phyloP scores from a whole-genome alignment of 2,329 filamentous ascomycete genomes.

The Aspergillus felis region DNA sequence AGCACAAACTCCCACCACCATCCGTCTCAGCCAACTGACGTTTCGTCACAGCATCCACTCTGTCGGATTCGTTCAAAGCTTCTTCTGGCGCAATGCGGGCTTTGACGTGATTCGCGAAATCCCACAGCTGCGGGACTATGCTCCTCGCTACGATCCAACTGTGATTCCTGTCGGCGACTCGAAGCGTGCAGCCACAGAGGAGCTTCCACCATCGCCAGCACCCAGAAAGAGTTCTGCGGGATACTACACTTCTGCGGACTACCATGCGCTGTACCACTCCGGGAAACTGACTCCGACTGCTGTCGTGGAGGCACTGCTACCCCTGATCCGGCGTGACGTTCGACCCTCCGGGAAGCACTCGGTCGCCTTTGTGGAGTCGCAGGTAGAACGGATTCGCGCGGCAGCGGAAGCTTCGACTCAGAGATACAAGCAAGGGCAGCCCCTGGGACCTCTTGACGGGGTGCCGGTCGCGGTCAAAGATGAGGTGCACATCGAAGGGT shows the following conservation, averaged over 20 bases:
- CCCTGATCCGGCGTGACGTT: conserved; percentile 61
- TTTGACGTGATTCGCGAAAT: conserved; percentile 57
- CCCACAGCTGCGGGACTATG: conserved; percentile 51
- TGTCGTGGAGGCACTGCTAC: conserved; percentile 67
- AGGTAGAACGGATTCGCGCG: conserved; percentile 58
- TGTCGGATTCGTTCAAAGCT: conserved; percentile 57
- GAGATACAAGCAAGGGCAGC: conserved; percentile 64
- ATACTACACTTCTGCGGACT: conserved; percentile 71
- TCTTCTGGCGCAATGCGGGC: conserved; percentile 69
- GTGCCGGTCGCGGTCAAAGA: conserved; percentile 83
- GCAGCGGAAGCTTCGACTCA: conserved; percentile 70
- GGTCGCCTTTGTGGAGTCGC: conserved; percentile 67
- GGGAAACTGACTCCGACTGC: conserved; percentile 67
- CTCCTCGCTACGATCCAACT: conserved; percentile 54
- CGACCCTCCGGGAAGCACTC: conserved; percentile 58
- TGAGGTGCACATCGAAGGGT: conserved; percentile 68
- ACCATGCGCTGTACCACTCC: conserved; percentile 68
- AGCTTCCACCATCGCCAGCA: conserved; percentile 30
- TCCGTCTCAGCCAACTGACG: conserved; percentile 2
- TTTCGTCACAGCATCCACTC: conserved; percentile 50
- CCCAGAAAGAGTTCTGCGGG: conserved; percentile 35
- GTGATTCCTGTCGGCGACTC: conserved; percentile 45
- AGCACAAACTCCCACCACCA: neutral
- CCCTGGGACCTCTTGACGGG: conserved; percentile 70
- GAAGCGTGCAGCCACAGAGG: conserved; percentile 14